phyloP scores from a whole-genome alignment of 2,329 filamentous ascomycete species.

The Colletotrichum sp. region DNA sequence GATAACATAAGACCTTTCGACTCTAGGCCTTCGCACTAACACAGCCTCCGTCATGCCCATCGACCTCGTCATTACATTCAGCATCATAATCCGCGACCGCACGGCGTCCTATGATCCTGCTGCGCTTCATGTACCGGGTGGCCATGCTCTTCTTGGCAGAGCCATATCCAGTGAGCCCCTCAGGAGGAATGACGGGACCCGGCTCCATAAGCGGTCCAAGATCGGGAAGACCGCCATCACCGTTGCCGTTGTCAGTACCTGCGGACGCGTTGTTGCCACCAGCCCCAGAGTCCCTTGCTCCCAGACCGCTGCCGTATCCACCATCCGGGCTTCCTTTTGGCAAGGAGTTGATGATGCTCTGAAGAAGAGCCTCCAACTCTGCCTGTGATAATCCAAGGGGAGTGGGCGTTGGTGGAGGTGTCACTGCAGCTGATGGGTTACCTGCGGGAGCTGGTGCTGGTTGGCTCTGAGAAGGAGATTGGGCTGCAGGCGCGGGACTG shows the following conservation, averaged over 20 bases:
- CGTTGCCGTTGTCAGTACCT: background rate
- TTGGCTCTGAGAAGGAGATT: background rate
- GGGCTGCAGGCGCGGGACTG: background rate
- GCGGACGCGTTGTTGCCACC: background rate
- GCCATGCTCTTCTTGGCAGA: background rate
- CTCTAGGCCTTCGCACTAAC: background rate
- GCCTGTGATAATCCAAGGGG: background rate
- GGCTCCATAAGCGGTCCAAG: background rate
- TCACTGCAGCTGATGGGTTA: background rate
- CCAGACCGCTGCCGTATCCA: constrained; percentile 1
- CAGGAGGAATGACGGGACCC: background rate
- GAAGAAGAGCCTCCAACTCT: constrained; percentile 1
- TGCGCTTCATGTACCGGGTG: constrained; percentile 7
- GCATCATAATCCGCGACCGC: background rate
- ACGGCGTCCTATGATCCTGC: constrained; percentile 13
- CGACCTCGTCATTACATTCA: background rate
- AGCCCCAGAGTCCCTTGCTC: constrained; percentile 16
- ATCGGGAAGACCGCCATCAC: background rate
- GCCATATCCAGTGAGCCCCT: background rate
- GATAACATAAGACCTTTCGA: background rate
- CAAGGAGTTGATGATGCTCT: constrained; percentile 15
- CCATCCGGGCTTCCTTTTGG: background rate
- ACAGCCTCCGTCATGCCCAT: background rate
- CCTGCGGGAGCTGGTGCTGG: background rate
- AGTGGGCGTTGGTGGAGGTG: background rate